Base-by-base conservation (phyloP, 2,329 filamentous ascomycete genomes). In the Sporothrix variecibatus region DNA sequence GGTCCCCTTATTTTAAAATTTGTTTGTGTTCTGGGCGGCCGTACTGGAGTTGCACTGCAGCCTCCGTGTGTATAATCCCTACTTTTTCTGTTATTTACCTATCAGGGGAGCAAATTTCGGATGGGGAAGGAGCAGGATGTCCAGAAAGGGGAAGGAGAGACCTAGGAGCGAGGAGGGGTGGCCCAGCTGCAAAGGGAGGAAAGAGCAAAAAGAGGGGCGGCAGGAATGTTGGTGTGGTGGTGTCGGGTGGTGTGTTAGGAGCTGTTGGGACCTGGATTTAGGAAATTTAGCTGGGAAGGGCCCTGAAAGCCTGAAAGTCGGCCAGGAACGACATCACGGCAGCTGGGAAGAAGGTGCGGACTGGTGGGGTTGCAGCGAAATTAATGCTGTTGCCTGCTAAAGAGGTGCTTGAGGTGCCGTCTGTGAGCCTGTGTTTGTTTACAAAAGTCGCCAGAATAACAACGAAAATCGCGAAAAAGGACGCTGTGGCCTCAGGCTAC, bases 1-100 rank as follows among this genome's bases (percentile, higher is more conserved):
- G 72, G 70, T 68, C 68, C 74, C 74, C 74, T 71, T 53, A 56
- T 62, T 67, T 75, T 75, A 74, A 74, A 74, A 69, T 74, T 74
- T 72, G 68, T 68, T 64, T 68, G 73, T 68, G 69, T 71, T 72
- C 49, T 72, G 68, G 34, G 28, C 72, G 46, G 46, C 38, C 38
- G 72, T 28, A 65, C 31, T 62, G 65, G 34, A 40, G 72, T 58
- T 26, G 72, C 65, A 69, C 20, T 56, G 68, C 56, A 64, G 72
- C 31, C 51, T 53, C 73, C 68, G 26, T 43, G 34, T 70, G 43
- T 49, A 20, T 49, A 8, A 11, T 43, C 11, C 70, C 49, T 23
- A 51, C n/a, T 34, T 70, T 73, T 76, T 73, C 23, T 46, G 20
- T 71, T 71, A 74, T 68, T 72, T 71, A 72, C 68, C 58, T 67